Percentiles rank a stretch among this genome's conserved stretches.
Conservation (phyloP, 1,139 yeast genomes). For the Kurtzmaniella quercitrusa region DNA sequence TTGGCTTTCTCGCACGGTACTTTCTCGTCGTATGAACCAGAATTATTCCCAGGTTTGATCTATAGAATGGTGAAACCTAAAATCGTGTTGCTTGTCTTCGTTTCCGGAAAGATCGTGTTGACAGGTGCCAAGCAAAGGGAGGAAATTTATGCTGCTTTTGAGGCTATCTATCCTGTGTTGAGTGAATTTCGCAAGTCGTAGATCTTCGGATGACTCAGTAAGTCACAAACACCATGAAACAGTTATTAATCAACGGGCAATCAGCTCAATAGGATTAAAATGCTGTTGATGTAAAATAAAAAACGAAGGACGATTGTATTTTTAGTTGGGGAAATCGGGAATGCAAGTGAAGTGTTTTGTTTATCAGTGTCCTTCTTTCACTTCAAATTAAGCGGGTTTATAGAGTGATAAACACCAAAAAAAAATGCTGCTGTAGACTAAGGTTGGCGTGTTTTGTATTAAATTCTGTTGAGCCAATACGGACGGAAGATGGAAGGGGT, state of each 20-base stretch:
- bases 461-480: conserved; percentile 16
- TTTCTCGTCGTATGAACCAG: conserved; percentile 98
- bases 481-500: too few species aligned
- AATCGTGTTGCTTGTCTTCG: conserved; percentile 91
- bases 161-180: conserved; percentile 95
- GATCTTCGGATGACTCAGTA: conserved; percentile 8
- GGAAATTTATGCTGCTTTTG: conserved; percentile 96
- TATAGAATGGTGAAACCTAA: conserved; percentile 99
- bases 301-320: conserved; percentile 6
- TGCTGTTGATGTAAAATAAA: neutral
- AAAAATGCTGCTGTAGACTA: neutral
- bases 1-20: conserved; percentile 98
- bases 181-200: conserved; percentile 91
- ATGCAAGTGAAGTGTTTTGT: conserved; percentile 6
- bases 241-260: neutral
- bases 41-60: conserved; percentile 94
- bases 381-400: conserved; percentile 5
- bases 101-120: conserved; percentile 93
- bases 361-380: conserved; percentile 5
- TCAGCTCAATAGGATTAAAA: too few species aligned
- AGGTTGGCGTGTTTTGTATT: neutral
- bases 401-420: conserved; percentile 5
- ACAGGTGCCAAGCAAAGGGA: conserved; percentile 99
- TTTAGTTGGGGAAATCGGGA: conserved; percentile 4
- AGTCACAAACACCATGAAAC: neutral